phyloP scores from a whole-genome alignment of 768 basidiomycete species.

The Pholiota conissans region DNA sequence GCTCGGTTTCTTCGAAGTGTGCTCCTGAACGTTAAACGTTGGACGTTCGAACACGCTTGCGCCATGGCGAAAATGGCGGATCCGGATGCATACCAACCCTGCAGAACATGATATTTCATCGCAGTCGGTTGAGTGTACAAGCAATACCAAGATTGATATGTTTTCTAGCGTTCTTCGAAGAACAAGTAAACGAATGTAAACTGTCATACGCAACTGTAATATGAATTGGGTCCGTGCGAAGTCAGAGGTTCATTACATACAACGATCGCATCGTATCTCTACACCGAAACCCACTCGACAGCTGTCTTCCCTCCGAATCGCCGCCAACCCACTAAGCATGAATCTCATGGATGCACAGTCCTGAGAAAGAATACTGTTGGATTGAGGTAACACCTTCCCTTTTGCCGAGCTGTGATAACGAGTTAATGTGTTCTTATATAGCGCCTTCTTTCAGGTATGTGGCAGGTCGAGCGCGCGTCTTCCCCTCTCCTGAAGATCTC shows the following conservation, averaged over 20 bases:
- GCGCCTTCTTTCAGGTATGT: not conserved
- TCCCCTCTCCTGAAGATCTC: not conserved
- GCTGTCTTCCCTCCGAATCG: not conserved
- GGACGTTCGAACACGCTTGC: too few relatives aligned
- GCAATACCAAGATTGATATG: too few relatives aligned
- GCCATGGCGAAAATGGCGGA: too few relatives aligned
- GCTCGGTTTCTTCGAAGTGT: too few relatives aligned
- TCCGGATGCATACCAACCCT: too few relatives aligned
- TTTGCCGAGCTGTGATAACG: not conserved
- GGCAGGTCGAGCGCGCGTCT: not conserved
- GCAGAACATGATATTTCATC: too few relatives aligned
- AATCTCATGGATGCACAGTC: not conserved
- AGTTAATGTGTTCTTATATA: not conserved
- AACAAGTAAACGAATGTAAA: too few relatives aligned
- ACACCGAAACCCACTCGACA: not conserved
- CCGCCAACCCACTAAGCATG: not conserved
- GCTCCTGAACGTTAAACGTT: too few relatives aligned
- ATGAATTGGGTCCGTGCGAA: not conserved
- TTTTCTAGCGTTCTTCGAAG: too few relatives aligned
- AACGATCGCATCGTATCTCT: not conserved
- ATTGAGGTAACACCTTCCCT: not conserved
- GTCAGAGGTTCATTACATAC: not conserved
- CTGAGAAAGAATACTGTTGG: not conserved
- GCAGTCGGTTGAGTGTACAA: too few relatives aligned
- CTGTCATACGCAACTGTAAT: too few relatives aligned